Evolutionary conservation across 768 basidiomycete genomes (phyloP).

Genomic region (Rhodosporidiobolus odoratus): DNA sequence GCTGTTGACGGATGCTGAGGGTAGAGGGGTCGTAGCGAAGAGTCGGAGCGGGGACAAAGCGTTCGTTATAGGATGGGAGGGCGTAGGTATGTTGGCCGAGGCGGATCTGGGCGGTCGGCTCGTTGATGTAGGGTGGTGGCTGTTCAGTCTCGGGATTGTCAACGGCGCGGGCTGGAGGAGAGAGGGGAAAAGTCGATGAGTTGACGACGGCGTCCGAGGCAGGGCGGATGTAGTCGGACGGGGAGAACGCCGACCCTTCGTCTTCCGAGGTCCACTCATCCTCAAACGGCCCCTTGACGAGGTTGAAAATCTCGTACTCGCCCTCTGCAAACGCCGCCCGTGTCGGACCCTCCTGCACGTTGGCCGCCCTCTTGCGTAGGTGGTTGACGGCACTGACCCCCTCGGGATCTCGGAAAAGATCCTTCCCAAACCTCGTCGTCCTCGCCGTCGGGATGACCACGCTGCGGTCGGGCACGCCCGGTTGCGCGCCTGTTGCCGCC

Average conservation of each 20-base stretch:
- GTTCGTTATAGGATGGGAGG: slow-evolving; percentile 34
- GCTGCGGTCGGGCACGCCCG: slow-evolving; percentile 26
- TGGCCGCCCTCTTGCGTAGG: slow-evolving; percentile 13
- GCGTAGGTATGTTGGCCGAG: slow-evolving; percentile 31
- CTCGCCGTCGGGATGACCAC: slow-evolving; percentile 22
- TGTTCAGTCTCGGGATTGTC: neutral
- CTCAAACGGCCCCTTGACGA: slow-evolving; percentile 31
- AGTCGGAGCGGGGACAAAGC: slow-evolving; percentile 36
- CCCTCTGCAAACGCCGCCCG: slow-evolving; percentile 7
- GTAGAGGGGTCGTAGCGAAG: slow-evolving; percentile 38
- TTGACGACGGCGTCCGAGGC: slow-evolving; percentile 6
- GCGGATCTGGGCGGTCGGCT: slow-evolving; percentile 32
- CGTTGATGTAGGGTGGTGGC: slow-evolving; percentile 14
- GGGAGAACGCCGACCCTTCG: neutral
- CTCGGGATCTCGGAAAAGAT: slow-evolving; percentile 35
- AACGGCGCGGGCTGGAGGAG: neutral
- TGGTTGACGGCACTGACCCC: slow-evolving; percentile 24
- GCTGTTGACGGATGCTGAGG: slow-evolving; percentile 33
- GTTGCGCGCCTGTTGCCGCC: slow-evolving; percentile 15
- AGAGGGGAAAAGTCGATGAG: neutral
- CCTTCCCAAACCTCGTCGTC: slow-evolving; percentile 37
- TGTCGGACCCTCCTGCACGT: slow-evolving; percentile 30
- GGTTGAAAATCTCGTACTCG: slow-evolving; percentile 33
- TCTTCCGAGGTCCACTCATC: slow-evolving; percentile 3
- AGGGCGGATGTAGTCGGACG: neutral